A percentile compares a stretch with the other conserved stretches of the same genome.
Conservation (phyloP, 2,329 filamentous ascomycete genomes). For the Pseudopyricularia cyperi region DNA sequence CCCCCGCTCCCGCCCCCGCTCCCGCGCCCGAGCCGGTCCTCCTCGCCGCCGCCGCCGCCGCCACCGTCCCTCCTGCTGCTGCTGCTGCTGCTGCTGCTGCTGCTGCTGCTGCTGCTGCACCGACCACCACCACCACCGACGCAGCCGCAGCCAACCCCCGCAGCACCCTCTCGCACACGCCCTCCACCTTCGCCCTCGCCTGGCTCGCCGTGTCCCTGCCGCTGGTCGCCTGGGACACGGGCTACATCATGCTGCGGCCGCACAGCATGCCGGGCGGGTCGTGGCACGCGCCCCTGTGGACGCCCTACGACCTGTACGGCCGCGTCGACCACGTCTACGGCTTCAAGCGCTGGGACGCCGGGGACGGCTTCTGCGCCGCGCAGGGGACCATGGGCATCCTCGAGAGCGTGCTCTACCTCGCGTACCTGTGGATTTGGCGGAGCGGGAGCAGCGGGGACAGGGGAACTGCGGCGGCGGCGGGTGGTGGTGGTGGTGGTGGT, state of each 20-base stretch:
- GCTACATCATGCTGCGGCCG: constrained; percentile 69
- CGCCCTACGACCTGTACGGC: constrained; percentile 70
- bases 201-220: constrained; percentile 69
- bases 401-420: constrained; percentile 22
- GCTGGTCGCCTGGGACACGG: constrained; percentile 68
- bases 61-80: background rate
- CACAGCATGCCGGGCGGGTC: constrained; percentile 68
- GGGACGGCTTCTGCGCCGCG: constrained; percentile 65
- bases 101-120: background rate
- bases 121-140: background rate
- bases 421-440: constrained; percentile 20
- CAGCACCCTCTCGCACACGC: constrained; percentile 22
- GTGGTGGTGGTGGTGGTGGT: constrained; percentile 1
- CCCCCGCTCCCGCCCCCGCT: constrained; percentile 5
- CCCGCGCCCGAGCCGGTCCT: constrained; percentile 2
- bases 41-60: background rate
- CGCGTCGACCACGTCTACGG: constrained; percentile 73
- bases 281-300: constrained; percentile 60
- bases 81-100: background rate
- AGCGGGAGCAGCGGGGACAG: constrained; percentile 7
- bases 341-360: constrained; percentile 52
- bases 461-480: constrained; percentile 7
- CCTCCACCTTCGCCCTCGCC: constrained; percentile 34
- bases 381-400: constrained; percentile 40
- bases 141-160: background rate